A percentile compares a stretch with the other conserved stretches of the same genome.
Evolutionary conservation across 1,284 basidiomycete genomes (phyloP).

Genomic region (Exobasidium cylindrosporum): DNA sequence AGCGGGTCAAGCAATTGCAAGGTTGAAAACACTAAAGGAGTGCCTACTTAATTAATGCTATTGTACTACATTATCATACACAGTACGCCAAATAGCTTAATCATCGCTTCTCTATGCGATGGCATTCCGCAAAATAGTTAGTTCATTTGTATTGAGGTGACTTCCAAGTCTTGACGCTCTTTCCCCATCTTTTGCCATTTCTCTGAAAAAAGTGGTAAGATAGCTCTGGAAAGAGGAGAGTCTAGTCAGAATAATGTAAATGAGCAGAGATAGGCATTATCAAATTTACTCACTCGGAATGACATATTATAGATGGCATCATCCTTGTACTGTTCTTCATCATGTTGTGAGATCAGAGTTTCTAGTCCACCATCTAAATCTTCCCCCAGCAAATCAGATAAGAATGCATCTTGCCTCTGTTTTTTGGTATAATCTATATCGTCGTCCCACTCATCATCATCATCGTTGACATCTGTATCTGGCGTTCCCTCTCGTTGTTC

Average conservation of each 20-base stretch:
- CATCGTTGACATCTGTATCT: constrained; percentile 42
- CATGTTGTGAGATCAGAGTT: constrained; percentile 62
- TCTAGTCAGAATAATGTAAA: constrained; percentile 1
- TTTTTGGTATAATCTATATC: constrained; percentile 59
- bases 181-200: not conserved
- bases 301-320: constrained; percentile 86
- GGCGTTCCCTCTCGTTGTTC: constrained; percentile 25
- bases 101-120: not conserved
- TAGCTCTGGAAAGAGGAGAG: not conserved
- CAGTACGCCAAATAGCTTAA: too few species aligned
- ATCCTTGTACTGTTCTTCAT: constrained; percentile 72
- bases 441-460: constrained; percentile 38
- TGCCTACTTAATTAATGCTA: too few species aligned
- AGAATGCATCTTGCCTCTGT: constrained; percentile 52
- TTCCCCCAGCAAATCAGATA: constrained; percentile 60
- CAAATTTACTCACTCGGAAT: constrained; percentile 59
- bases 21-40: too few species aligned
- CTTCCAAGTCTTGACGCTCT: not conserved
- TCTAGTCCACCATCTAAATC: constrained; percentile 62
- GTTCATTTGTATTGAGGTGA: not conserved
- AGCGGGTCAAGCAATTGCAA: constrained; percentile 17
- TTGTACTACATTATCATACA: too few species aligned
- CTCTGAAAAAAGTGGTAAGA: not conserved
- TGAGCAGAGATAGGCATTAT: not conserved
- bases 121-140: not conserved